Evolutionary conservation across 371 early-diverging fungal genomes (phyloP), one percentile per base, ranked within the genome.

Genomic region (Nematocida parisii): DNA sequence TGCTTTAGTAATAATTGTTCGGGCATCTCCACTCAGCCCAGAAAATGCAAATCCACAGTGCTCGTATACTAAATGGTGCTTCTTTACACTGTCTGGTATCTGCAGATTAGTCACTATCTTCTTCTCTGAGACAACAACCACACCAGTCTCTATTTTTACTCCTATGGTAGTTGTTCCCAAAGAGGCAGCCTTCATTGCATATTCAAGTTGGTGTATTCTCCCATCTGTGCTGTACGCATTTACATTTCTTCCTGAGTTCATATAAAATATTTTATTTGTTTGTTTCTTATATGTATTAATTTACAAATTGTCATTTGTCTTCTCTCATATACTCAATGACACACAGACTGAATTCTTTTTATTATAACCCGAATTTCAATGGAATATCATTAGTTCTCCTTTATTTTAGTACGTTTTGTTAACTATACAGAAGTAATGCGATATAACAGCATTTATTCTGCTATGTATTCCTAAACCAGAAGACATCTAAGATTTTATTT

Each of bases 111-210:
- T 72, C 42, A 84, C 70, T 71, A 86, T 73, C 72, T 88, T 88
- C 66, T 88, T 88, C 64, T 88, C 88, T 7, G 87, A 87, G 20
- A 73, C 68, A 22, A 88, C 58, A 50, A 88, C 54, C 22, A 83
- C 85, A 68, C 68, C 80, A 20, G 87, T 85, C 11, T 68, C 62
- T 24, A 85, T 74, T 45, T 50, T 70, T 9, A 85, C 56, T 27
- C 84, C 87, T 55, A 88, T 82, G 9, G 85, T 87, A 39, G 87
- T 86, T 24, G 87, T 86, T 71, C 88, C 88, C 7, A 84, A 71
- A 61, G 85, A 85, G 71, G 84, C 83, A 20, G 88, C 87, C 73
- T 88, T 85, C 88, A 88, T 88, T 11, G 88, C 88, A 71, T 87
- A 88, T 70, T 88, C 88, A 61, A 88, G 73, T 66, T 88, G 88